Evolutionary conservation across 1,284 basidiomycete genomes (phyloP), one percentile per base, ranked within the genome.

Genomic region (Waitea zeae): DNA sequence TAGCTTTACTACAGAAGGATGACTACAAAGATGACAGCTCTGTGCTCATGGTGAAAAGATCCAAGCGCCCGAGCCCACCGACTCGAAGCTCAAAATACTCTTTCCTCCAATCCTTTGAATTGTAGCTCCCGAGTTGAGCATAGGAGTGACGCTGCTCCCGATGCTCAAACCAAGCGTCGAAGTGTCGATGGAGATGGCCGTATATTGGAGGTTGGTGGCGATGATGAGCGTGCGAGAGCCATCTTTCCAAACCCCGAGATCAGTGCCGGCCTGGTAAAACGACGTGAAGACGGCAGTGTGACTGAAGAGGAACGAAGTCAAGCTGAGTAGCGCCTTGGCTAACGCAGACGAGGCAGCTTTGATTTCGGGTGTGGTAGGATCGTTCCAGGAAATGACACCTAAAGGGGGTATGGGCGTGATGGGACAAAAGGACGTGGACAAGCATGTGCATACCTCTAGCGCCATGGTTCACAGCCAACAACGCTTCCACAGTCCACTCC

Each of bases 401-500:
- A n/a, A n/a, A n/a, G n/a, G n/a, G n/a, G n/a, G n/a, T n/a, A n/a
- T n/a, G n/a, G n/a, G n/a, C n/a, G n/a, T n/a, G n/a, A n/a, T n/a
- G n/a, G n/a, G n/a, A n/a, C n/a, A n/a, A n/a, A n/a, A n/a, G n/a
- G n/a, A n/a, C n/a, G n/a, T n/a, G n/a, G n/a, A n/a, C n/a, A n/a
- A n/a, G n/a, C n/a, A n/a, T n/a, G n/a, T n/a, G n/a, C n/a, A n/a
- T n/a, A n/a, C n/a, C n/a, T n/a, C n/a, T 19, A 22, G n/a, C 73
- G 12, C 80, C 77, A 37, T 82, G 77, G 43, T 79, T 81, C 46
- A 82, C 70, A 0, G 64, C 70, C 12, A 82, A 45, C 19, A 77
- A 59, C 40, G 59, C 65, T 50, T 78, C 56, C 3, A 79, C 63
- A 6, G 76, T 56, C 48, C 69, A 80, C 44, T 84, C 79, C 38